Conservation (phyloP, 108 stramenopile species). For the Cyclostephanos tholiformis region DNA sequence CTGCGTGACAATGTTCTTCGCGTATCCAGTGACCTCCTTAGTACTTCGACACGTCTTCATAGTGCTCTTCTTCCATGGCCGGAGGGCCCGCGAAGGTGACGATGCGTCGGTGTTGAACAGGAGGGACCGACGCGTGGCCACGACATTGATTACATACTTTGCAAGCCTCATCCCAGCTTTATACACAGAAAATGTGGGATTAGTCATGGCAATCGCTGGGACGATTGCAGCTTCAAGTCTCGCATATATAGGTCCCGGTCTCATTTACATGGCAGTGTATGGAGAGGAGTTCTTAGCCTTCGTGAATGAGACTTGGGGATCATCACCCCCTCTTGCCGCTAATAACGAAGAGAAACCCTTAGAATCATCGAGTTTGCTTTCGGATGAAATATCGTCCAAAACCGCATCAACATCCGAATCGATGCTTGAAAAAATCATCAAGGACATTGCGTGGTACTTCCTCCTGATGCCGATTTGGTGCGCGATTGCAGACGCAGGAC, state of each 20-base stretch:
- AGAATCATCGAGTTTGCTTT: conserved; percentile 21
- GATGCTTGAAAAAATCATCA: conserved; percentile 12
- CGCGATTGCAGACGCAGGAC: conserved; percentile 61
- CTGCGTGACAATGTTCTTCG: conserved; percentile 55
- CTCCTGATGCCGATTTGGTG: conserved; percentile 76
- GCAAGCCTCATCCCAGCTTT: conserved; percentile 71
- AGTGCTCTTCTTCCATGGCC: conserved; percentile 48
- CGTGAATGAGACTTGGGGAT: conserved; percentile 52
- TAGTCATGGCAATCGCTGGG: conserved; percentile 67
- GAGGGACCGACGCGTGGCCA: conserved; percentile 65
- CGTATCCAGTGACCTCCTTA: conserved; percentile 57
- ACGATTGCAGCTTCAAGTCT: conserved; percentile 71
- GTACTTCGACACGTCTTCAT: conserved; percentile 53
- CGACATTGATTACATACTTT: conserved; percentile 72
- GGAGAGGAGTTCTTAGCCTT: conserved; percentile 72
- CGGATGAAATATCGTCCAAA: background rate
- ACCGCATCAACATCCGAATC: background rate
- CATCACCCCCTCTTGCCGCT: conserved; percentile 1
- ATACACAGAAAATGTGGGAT: conserved; percentile 56
- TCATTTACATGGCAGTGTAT: conserved; percentile 78
- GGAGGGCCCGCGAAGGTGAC: conserved; percentile 62
- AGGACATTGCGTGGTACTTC: conserved; percentile 60
- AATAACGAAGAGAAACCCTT: background rate
- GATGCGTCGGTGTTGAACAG: conserved; percentile 74
- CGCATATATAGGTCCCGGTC: conserved; percentile 83